Percentiles rank a stretch among this genome's conserved stretches.
phyloP scores from a whole-genome alignment of 495 filamentous ascomycete species.

The Cercophora newfieldiana region DNA sequence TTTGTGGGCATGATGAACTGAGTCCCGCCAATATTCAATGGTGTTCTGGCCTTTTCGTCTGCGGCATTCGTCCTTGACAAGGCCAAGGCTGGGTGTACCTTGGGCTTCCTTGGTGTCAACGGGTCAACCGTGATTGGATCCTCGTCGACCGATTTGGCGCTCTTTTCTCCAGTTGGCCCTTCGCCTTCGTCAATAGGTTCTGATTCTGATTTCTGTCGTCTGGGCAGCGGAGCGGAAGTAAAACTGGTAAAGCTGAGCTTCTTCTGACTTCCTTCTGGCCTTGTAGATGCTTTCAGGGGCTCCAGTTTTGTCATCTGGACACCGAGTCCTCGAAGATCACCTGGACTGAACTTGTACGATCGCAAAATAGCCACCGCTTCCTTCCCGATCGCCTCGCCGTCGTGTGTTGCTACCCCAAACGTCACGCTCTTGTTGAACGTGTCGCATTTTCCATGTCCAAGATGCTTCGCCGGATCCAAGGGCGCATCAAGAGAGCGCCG shows the following conservation, averaged over 20 bases:
- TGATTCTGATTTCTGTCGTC: constrained; percentile 33
- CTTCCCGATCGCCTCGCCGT: constrained; percentile 65
- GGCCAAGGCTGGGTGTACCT: constrained; percentile 55
- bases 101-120: constrained; percentile 67
- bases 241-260: constrained; percentile 28
- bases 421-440: constrained; percentile 81
- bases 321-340: constrained; percentile 86
- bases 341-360: constrained; percentile 80
- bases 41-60: constrained; percentile 59
- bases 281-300: constrained; percentile 57
- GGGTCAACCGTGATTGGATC: constrained; percentile 48
- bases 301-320: constrained; percentile 92
- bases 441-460: constrained; percentile 95
- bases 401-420: constrained; percentile 81
- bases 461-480: constrained; percentile 87
- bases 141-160: constrained; percentile 35
- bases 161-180: constrained; percentile 20
- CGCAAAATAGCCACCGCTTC: constrained; percentile 81
- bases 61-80: constrained; percentile 54
- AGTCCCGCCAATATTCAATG: constrained; percentile 76
- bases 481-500: constrained; percentile 81
- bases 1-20: constrained; percentile 87
- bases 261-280: constrained; percentile 48
- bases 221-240: constrained; percentile 18
- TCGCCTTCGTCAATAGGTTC: constrained; percentile 32